Evolutionary conservation across 306 rosid species (phyloP).

Genomic region (cucumber (Cucumis sativus)): Cucumber_9930_V3 NC_026655.2:16548001-16548500

Average conservation of each 20-base stretch:
- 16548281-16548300: too few species aligned
- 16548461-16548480: not conserved
- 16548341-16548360: too few species aligned
- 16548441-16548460: not conserved
- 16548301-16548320: too few species aligned
- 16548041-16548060: too few species aligned
- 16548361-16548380: not conserved
- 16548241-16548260: not conserved
- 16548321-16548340: too few species aligned
- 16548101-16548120: too few species aligned
- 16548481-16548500: not conserved
- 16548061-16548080: too few species aligned
- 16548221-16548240: not conserved
- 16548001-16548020: too few species aligned
- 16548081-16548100: too few species aligned
- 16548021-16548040: too few species aligned
- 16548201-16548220: not conserved
- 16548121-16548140: too few species aligned
- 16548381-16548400: not conserved
- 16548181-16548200: not conserved
- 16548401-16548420: not conserved
- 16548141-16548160: not conserved
- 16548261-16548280: too few species aligned
- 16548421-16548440: not conserved
- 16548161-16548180: not conserved